These are phyloP conservation scores for Exophiala phaeomuriformis DNA, from an alignment of 2,329 filamentous ascomycete genomes.

Conservation along the genomic window DNA sequence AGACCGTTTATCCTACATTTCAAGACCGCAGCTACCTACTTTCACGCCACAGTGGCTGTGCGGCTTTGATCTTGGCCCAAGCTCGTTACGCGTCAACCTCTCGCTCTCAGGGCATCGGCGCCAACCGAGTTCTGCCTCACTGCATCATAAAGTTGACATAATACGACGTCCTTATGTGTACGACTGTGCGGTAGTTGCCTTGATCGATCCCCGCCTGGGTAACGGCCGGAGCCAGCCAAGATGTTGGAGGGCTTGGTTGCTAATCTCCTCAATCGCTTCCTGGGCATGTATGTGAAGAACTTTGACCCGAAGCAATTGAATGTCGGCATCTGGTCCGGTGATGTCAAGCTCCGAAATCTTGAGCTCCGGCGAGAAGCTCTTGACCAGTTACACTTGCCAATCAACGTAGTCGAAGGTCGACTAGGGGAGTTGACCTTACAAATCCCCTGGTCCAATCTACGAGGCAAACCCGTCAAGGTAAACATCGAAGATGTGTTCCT, in stretches of 20 bases:
- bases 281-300: slow-evolving; percentile 99
- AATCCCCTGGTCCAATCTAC: slow-evolving; percentile 95
- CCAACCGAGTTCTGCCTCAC: too few species aligned
- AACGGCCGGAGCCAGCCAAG: slow-evolving; percentile 55
- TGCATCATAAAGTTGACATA: too few species aligned
- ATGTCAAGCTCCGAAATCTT: slow-evolving; percentile 89
- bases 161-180: slow-evolving; percentile 7
- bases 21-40: too few species aligned
- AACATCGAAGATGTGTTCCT: slow-evolving; percentile 96
- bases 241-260: slow-evolving; percentile 98
- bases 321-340: slow-evolving; percentile 97
- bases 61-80: too few species aligned
- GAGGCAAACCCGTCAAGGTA: slow-evolving; percentile 88
- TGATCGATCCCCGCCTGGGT: slow-evolving; percentile 57
- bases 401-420: slow-evolving; percentile 94
- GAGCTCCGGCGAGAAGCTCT: slow-evolving; percentile 90
- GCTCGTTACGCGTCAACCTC: too few species aligned
- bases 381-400: slow-evolving; percentile 89
- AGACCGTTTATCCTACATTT: too few species aligned
- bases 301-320: slow-evolving; percentile 97
- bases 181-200: neutral
- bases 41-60: too few species aligned
- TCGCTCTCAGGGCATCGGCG: too few species aligned
- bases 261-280: slow-evolving; percentile 93
- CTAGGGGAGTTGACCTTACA: slow-evolving; percentile 83